Base-by-base conservation (phyloP, 2,329 filamentous ascomycete species). In the Aureobasidium sp. region DNA sequence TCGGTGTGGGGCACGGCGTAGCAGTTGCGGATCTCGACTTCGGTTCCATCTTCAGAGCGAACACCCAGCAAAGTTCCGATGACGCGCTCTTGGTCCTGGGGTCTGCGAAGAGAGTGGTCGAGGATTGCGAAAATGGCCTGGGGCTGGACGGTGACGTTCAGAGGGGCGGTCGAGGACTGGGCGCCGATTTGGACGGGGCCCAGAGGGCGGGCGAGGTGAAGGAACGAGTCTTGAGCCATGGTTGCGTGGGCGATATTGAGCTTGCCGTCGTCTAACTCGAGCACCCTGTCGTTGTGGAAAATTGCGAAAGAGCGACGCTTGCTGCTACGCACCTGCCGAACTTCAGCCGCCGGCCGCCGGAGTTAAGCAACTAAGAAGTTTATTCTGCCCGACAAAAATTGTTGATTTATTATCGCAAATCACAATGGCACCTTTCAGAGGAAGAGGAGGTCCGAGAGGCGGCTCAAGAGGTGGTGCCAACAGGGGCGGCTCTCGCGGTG, bases 1-100 rank as follows among this genome's bases (percentile, higher is more conserved):
- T 98, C 93, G 62, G 91, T 97, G 77, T 98, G 93, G 61, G 91
- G 90, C 67, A 98, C 95, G 62, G 93, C 93, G 71, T 98, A 98
- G 76, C 89, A 91, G 68, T 89, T 94, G 68, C 89, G 85, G 66
- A 98, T 93, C 73, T 95, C 90, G 66, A 95, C 88, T 72, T 97
- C 91, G 68, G 87, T 89, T 71, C 91, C 93, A 79, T 98, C 93
- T 76, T 98, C 93, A 69, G 86, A 93, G 62, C 93, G 86, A 61
- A 85, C 86, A 68, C 93, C 93, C 55, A 98, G 84, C 54, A 98
- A 83, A 56, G 93, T 95, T 66, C 93, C 93, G 67, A 98, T 98
- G 59, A 98, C 93, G 67, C 93, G 88, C 65, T 93, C 89, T 67
- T 93, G 90, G 72, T 95, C 89, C 61, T 85, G 84, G 66, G 94